These are phyloP conservation scores for Silene conica DNA, from an alignment of 148 eudicot genomes.

Conservation along the genomic window DNA sequence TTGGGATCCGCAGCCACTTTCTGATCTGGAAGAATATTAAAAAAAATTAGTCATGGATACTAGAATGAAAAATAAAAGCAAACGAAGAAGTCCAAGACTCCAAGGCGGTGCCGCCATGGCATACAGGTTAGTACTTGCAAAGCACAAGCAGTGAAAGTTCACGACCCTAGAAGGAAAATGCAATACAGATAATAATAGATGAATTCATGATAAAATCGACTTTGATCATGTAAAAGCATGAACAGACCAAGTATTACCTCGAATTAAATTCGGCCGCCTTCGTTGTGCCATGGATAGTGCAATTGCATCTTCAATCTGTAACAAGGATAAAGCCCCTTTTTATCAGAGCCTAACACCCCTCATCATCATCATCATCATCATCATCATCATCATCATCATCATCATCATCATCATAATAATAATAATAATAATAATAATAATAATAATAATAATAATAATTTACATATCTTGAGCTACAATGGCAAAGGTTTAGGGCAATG, in stretches of 20 bases:
- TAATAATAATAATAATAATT: too few species aligned
- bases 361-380: too few species aligned
- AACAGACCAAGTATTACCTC: constrained; percentile 40
- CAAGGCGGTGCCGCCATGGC: constrained; percentile 4
- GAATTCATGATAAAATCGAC: background rate
- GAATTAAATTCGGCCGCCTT: constrained; percentile 64
- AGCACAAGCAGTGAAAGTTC: background rate
- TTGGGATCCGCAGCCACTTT: constrained; percentile 63
- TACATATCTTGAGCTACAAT: background rate
- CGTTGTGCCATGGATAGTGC: constrained; percentile 69
- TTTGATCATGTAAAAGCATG: background rate
- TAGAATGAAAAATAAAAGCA: background rate
- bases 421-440: too few species aligned
- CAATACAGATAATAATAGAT: background rate
- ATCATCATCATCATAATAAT: too few species aligned
- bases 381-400: too few species aligned
- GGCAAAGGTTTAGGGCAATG: background rate
- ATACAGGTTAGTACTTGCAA: background rate
- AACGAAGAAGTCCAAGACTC: constrained; percentile 1
- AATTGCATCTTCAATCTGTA: constrained; percentile 95
- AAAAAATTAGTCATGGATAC: background rate
- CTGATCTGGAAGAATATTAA: constrained; percentile 50
- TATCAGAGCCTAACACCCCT: background rate
- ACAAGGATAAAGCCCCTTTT: background rate
- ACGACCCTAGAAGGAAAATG: background rate